Evolutionary conservation across 345 rosid species (phyloP), one percentile per base, ranked within the genome.

Genomic region (Physaria fendleri): DNA sequence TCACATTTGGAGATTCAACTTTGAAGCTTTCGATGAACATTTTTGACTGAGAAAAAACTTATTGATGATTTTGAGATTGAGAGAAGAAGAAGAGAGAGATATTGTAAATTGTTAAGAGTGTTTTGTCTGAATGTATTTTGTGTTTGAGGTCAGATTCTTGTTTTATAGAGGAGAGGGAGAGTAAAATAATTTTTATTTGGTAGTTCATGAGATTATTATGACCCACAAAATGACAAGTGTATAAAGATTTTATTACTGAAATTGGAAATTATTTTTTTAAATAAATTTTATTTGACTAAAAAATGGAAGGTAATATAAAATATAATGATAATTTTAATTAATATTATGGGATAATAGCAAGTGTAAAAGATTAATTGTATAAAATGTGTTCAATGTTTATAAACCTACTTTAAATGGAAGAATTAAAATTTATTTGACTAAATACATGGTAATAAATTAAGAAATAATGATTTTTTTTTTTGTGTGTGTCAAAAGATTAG

Each of bases 1-100:
- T 77, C 23, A 93, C 99, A 51, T 89, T 82, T 2, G 95, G 95
- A 56, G 82, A 74, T 68, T 93, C 99, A 4, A 93, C 99, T 76
- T 79, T 82, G 63, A 93, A 93, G 68, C 73, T 78, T 56, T 93
- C 95, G 11, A 93, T 77, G 40, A 93, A 89, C 99, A 89, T 93
- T 62, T 70, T 84, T 38, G 7, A 49, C 41, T 56, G 7, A 6
- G 1, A 7, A 13, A 39, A 39, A 44, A 33, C 6, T 43, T 18
- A 11, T 65, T 34, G 17, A 45, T 27, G 18, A 8, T 39, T 56
- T 5, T 5, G 37, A 32, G 17, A 5, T 35, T 11, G 43, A 64
- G 32, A 42, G 44, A 8, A 23, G n/a, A 11, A 2, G 0, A 5
- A 24, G 12, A 25, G 23, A 28, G 8, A 25, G 20, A 16, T 10